These are phyloP conservation scores for Tricholoma matsutake DNA, from an alignment of 768 basidiomycete species.

Conservation along the genomic window DNA sequence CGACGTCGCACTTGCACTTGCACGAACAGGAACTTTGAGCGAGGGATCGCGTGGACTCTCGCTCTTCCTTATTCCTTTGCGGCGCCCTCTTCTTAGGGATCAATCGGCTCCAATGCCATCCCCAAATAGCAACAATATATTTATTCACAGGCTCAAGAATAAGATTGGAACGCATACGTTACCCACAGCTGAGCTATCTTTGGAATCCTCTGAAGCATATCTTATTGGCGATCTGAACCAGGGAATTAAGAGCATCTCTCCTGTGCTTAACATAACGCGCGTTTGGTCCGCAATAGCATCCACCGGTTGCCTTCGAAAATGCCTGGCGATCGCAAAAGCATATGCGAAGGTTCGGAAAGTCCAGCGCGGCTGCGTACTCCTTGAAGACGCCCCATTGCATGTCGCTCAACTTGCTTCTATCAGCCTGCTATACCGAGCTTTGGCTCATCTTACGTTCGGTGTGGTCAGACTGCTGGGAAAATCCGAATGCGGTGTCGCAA, in stretches of 20 bases:
- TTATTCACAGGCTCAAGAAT: conserved; percentile 71
- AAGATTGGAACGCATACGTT: conserved; percentile 74
- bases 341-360: conserved; percentile 62
- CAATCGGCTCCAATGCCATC: conserved; percentile 39
- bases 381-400: conserved; percentile 57
- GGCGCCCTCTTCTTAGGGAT: conserved; percentile 47
- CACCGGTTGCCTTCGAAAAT: conserved; percentile 56
- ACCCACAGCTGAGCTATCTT: conserved; percentile 72
- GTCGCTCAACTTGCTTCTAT: conserved; percentile 61
- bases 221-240: conserved; percentile 55
- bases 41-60: conserved; percentile 66
- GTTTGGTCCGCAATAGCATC: conserved; percentile 59
- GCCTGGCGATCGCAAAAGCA: conserved; percentile 61
- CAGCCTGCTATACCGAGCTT: conserved; percentile 60
- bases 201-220: conserved; percentile 58
- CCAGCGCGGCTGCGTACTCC: conserved; percentile 44
- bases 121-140: conserved; percentile 60
- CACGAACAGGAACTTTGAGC: conserved; percentile 57
- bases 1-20: conserved; percentile 67
- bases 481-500: conserved; percentile 53
- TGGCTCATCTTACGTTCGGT: conserved; percentile 63
- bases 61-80: conserved; percentile 70
- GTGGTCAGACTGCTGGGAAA: conserved; percentile 57
- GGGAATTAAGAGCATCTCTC: conserved; percentile 65
- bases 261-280: conserved; percentile 77